Conservation (phyloP, 2,329 filamentous ascomycete genomes). For the Corynespora cassiicola region DNA sequence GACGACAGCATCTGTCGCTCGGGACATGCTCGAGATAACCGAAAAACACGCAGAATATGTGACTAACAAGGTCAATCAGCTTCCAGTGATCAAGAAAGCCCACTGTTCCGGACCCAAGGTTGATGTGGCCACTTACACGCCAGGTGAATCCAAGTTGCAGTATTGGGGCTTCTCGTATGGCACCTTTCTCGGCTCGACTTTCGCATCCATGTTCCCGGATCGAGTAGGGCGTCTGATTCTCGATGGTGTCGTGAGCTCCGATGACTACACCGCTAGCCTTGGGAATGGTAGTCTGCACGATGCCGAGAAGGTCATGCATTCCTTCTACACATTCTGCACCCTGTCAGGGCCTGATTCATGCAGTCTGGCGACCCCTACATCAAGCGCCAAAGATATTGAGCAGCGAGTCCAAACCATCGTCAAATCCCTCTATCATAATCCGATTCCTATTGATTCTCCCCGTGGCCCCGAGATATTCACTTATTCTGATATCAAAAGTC, state of each 20-base stretch:
- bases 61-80: constrained; percentile 12
- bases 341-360: constrained; percentile 49
- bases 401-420: constrained; percentile 39
- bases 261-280: constrained; percentile 42
- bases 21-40: constrained; percentile 58
- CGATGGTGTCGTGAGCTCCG: constrained; percentile 54
- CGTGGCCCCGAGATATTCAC: constrained; percentile 44
- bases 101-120: constrained; percentile 7
- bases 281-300: constrained; percentile 52
- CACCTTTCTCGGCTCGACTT: constrained; percentile 48
- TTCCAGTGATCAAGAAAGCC: constrained; percentile 2
- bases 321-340: constrained; percentile 55
- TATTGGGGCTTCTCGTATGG: constrained; percentile 59
- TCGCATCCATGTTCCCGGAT: constrained; percentile 47
- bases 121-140: constrained; percentile 11
- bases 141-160: constrained; percentile 40
- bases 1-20: constrained; percentile 54
- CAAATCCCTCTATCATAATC: constrained; percentile 47
- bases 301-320: constrained; percentile 50
- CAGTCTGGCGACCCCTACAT: constrained; percentile 43
- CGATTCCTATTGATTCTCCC: constrained; percentile 41
- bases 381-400: constrained; percentile 43
- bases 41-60: constrained; percentile 51
- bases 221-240: constrained; percentile 45
- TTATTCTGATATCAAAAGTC: constrained; percentile 46